Evolutionary conservation across 345 rosid genomes (phyloP).

Genomic region (Eucalyptus curtisii): DNA sequence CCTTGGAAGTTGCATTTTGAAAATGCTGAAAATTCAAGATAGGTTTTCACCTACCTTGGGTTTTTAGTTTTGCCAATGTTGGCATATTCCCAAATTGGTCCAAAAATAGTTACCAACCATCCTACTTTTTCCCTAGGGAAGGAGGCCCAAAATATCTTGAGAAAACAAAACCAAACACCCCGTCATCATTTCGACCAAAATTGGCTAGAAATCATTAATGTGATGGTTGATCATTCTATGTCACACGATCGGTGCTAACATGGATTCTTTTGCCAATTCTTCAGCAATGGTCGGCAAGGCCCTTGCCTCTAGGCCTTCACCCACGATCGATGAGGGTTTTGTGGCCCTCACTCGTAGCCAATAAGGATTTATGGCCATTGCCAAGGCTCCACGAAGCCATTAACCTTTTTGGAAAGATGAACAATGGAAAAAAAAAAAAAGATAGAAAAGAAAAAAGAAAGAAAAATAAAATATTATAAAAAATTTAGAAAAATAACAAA

Average conservation of each 20-base stretch:
- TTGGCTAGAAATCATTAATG: rapidly evolving
- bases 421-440: neutral
- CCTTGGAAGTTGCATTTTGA: neutral
- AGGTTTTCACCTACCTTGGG: neutral
- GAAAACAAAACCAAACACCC: neutral
- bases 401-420: neutral
- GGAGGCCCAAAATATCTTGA: neutral
- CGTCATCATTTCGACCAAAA: rapidly evolving
- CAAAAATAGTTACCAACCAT: neutral
- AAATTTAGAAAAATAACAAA: no score
- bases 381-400: rapidly evolving
- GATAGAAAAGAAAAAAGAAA: no score
- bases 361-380: neutral
- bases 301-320: rapidly evolving
- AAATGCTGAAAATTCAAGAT: neutral
- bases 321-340: rapidly evolving
- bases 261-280: rapidly evolving
- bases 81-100: neutral
- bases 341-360: rapidly evolving
- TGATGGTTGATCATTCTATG: neutral
- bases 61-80: no score
- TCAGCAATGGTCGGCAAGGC: neutral
- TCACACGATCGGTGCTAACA: rapidly evolving
- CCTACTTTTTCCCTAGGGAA: neutral
- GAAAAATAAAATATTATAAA: no score